Conservation (phyloP, 495 filamentous ascomycete species). For the Neohortaea acidophila region DNA sequence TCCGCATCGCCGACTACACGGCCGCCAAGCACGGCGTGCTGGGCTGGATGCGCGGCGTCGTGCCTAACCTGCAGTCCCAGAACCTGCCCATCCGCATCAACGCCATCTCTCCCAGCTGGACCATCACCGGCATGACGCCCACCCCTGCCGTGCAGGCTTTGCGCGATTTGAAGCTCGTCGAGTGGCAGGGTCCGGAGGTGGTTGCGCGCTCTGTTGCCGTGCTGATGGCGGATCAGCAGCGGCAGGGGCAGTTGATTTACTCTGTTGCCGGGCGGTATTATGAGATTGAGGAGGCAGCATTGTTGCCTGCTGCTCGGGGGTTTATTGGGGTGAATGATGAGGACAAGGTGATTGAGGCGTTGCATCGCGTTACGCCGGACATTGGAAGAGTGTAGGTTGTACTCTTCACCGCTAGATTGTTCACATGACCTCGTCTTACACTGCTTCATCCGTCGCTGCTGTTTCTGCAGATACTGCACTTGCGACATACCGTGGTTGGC, state of each 20-base stretch:
- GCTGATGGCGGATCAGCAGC: constrained; percentile 18
- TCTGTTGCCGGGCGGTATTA: constrained; percentile 11
- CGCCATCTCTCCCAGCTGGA: constrained; percentile 21
- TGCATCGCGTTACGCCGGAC: too few relatives aligned
- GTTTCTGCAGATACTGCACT: too few relatives aligned
- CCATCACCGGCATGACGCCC: constrained; percentile 18
- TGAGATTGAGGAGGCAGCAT: constrained; percentile 18
- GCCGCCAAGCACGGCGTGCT: constrained; percentile 21
- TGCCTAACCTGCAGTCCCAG: constrained; percentile 11
- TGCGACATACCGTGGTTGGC: too few relatives aligned
- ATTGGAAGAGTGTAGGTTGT: too few relatives aligned
- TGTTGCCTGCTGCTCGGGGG: not conserved
- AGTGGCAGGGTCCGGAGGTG: constrained; percentile 16
- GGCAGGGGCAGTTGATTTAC: constrained; percentile 21
- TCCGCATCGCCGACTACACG: constrained; percentile 18
- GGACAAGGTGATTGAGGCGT: too few relatives aligned
- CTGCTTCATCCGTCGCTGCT: too few relatives aligned
- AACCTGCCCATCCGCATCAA: constrained; percentile 23
- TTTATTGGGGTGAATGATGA: not conserved
- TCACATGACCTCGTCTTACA: too few relatives aligned
- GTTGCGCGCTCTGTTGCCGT: constrained; percentile 19
- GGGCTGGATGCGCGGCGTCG: constrained; percentile 17
- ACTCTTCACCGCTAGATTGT: too few relatives aligned
- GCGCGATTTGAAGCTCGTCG: not conserved
- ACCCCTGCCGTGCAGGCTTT: constrained; percentile 1